These are phyloP conservation scores for Dentipellis sp. DNA, from an alignment of 768 basidiomycete genomes.

Conservation along the genomic window DNA sequence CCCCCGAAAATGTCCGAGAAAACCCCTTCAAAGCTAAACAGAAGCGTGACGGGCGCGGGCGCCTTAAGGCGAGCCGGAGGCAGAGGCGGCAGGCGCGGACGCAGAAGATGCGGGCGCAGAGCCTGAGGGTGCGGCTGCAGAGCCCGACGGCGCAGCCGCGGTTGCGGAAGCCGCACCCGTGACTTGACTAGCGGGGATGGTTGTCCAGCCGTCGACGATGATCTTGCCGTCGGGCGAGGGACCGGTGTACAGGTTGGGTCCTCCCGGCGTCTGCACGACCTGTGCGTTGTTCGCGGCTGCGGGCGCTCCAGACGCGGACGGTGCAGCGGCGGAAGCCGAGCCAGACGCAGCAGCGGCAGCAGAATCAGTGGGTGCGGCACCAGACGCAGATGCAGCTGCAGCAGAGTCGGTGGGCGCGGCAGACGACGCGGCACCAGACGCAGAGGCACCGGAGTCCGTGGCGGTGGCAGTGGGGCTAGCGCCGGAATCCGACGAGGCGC, in stretches of 20 bases:
- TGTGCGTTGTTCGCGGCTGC: slow-evolving; percentile 5
- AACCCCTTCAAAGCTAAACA: neutral
- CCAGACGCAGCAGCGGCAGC: neutral
- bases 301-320: slow-evolving; percentile 15
- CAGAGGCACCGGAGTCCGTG: slow-evolving; percentile 1
- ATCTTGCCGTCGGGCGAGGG: slow-evolving; percentile 2
- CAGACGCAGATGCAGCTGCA: neutral
- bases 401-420: slow-evolving; percentile 4
- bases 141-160: neutral
- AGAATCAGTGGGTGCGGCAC: no score
- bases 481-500: slow-evolving; percentile 3
- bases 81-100: neutral
- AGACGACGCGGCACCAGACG: slow-evolving; percentile 15
- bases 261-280: slow-evolving; percentile 19
- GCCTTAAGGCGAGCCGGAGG: neutral
- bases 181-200: slow-evolving; percentile 11
- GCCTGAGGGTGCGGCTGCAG: neutral
- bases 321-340: neutral
- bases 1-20: neutral
- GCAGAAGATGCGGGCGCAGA: neutral
- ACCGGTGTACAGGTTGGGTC: slow-evolving; percentile 35
- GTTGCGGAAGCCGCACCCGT: neutral
- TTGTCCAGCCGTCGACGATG: slow-evolving; percentile 38
- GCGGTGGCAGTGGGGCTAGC: slow-evolving; percentile 8
- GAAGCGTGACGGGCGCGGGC: neutral